These are phyloP conservation scores for Aspergillus spinulosporus DNA, from an alignment of 2,329 filamentous ascomycete species.

Conservation along the genomic window DNA sequence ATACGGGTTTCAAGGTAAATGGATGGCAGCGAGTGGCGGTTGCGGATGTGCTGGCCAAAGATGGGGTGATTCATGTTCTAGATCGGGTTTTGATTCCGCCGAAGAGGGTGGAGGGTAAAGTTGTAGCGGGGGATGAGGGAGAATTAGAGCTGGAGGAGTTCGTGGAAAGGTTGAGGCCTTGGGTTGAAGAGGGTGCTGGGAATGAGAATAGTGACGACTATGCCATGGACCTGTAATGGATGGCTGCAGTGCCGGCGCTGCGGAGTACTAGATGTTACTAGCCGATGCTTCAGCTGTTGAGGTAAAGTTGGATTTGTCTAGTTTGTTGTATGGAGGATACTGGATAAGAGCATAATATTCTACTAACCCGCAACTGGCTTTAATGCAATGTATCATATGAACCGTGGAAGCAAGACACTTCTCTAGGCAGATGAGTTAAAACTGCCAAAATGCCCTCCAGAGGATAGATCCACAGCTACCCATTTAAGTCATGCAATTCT, in stretches of 20 bases:
- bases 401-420: background rate
- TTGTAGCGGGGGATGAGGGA: conserved; percentile 9
- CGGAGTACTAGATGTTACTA: too few relatives aligned
- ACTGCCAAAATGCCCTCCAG: background rate
- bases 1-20: conserved; percentile 73
- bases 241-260: too few relatives aligned
- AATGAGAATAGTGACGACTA: background rate
- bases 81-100: conserved; percentile 74
- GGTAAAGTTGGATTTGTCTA: background rate
- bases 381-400: conserved; percentile 1
- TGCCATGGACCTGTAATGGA: too few relatives aligned
- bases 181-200: conserved; percentile 15
- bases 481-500: background rate
- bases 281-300: background rate
- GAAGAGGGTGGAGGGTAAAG: conserved; percentile 40
- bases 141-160: conserved; percentile 25
- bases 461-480: conserved; percentile 1
- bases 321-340: background rate
- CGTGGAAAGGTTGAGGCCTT: conserved; percentile 22
- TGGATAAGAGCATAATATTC: conserved; percentile 4
- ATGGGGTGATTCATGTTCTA: conserved; percentile 82
- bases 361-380: background rate
- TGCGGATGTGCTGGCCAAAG: conserved; percentile 69
- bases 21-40: conserved; percentile 66
- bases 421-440: conserved; percentile 7